These are phyloP conservation scores for Canavalia ensiformis DNA, from an alignment of 306 rosid species.

Conservation along the genomic window DNA sequence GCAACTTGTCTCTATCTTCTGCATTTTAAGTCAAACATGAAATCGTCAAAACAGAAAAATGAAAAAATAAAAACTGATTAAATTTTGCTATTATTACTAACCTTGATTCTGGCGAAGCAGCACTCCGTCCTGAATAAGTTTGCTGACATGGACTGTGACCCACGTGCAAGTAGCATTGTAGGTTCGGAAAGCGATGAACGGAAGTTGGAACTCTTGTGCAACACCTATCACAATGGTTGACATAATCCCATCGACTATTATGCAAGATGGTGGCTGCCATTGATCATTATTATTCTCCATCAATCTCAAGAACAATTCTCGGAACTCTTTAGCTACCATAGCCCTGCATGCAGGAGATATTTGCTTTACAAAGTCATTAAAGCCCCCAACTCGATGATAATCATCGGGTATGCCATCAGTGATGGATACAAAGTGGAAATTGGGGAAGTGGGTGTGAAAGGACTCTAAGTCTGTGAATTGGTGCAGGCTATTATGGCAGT, in stretches of 20 bases:
- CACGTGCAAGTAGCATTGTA: conserved; percentile 39
- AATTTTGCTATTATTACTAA: neutral
- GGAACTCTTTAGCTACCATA: neutral
- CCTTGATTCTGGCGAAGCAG: neutral
- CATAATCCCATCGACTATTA: conserved; percentile 22
- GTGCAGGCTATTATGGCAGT: neutral
- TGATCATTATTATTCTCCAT: neutral
- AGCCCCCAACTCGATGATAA: neutral
- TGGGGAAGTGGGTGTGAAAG: neutral
- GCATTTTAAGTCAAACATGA: neutral
- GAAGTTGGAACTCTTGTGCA: conserved; percentile 21
- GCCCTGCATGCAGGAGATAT: neutral
- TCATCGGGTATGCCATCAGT: neutral
- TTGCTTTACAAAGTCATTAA: neutral
- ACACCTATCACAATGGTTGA: neutral
- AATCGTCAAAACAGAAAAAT: neutral
- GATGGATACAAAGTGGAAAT: conserved; percentile 10
- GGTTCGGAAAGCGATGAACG: conserved; percentile 23
- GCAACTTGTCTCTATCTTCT: neutral
- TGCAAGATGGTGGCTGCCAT: neutral
- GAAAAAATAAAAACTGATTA: too few relatives aligned
- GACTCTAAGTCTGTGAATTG: neutral
- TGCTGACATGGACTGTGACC: neutral
- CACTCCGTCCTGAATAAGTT: neutral
- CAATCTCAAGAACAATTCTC: neutral